These are phyloP conservation scores for Hydrangea macrophylla DNA, from an alignment of 148 eudicot genomes.

Conservation along the genomic window DNA sequence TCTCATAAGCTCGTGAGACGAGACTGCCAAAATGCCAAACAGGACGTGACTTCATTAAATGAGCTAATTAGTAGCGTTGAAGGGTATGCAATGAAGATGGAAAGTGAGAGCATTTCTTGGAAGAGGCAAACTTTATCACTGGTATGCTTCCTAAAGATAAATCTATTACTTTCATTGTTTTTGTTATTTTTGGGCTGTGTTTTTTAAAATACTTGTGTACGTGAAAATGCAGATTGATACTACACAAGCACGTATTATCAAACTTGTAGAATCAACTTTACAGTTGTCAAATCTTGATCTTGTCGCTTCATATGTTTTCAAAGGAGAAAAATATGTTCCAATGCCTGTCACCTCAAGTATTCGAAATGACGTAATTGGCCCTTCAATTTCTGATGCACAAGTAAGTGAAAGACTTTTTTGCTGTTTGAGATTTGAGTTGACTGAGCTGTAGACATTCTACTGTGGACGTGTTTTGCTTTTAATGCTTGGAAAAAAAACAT, in stretches of 20 bases:
- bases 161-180: too few relatives aligned
- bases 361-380: constrained; percentile 67
- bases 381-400: constrained; percentile 73
- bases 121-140: constrained; percentile 68
- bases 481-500: not conserved
- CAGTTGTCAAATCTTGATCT: constrained; percentile 81
- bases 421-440: not conserved
- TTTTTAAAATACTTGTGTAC: not conserved
- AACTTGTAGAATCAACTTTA: constrained; percentile 74
- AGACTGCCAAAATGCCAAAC: constrained; percentile 64
- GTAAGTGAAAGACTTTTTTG: constrained; percentile 37
- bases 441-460: not conserved
- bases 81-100: constrained; percentile 55
- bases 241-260: constrained; percentile 58
- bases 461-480: not conserved
- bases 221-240: constrained; percentile 55
- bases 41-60: constrained; percentile 59
- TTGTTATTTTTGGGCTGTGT: not conserved
- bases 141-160: constrained; percentile 40
- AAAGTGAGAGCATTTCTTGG: constrained; percentile 67
- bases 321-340: constrained; percentile 58
- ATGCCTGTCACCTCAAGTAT: constrained; percentile 60
- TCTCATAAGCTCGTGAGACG: constrained; percentile 72
- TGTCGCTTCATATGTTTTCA: constrained; percentile 61
- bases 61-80: constrained; percentile 56